Evolutionary conservation across 2,329 filamentous ascomycete species (phyloP).

Genomic region (Myotisia sp.): DNA sequence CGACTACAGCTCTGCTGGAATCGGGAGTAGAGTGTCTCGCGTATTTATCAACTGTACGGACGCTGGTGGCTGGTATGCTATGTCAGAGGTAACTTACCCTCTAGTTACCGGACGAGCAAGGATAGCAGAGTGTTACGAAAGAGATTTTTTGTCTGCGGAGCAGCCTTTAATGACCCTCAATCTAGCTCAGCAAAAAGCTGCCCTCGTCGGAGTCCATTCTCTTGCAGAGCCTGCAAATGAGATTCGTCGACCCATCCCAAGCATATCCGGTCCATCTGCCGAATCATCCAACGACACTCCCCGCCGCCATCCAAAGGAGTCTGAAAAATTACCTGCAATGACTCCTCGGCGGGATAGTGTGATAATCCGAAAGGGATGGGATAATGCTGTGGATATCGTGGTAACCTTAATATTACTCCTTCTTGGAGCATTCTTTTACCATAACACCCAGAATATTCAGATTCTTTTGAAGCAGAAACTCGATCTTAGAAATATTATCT

Average conservation of each 20-base stretch:
- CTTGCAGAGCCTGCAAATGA: slow-evolving; percentile 36
- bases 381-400: slow-evolving; percentile 32
- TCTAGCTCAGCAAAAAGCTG: slow-evolving; percentile 41
- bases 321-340: slow-evolving; percentile 26
- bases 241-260: slow-evolving; percentile 27
- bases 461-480: slow-evolving; percentile 31
- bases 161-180: slow-evolving; percentile 26
- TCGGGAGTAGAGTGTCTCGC: slow-evolving; percentile 44
- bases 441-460: slow-evolving; percentile 29
- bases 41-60: slow-evolving; percentile 81
- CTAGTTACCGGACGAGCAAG: slow-evolving; percentile 59
- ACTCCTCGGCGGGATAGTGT: slow-evolving; percentile 29
- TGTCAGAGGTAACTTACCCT: slow-evolving; percentile 77
- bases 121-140: slow-evolving; percentile 43
- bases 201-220: slow-evolving; percentile 57
- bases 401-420: slow-evolving; percentile 28
- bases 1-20: slow-evolving; percentile 22
- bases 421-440: slow-evolving; percentile 29
- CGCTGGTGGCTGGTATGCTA: slow-evolving; percentile 80
- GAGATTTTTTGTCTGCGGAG: slow-evolving; percentile 31
- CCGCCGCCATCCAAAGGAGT: slow-evolving; percentile 21
- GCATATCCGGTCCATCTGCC: slow-evolving; percentile 29
- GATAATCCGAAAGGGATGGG: slow-evolving; percentile 33
- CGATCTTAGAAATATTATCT: slow-evolving; percentile 32
- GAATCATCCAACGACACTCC: slow-evolving; percentile 28